Conservation (phyloP, 148 eudicot genomes). For the Agrostemma githago region DNA sequence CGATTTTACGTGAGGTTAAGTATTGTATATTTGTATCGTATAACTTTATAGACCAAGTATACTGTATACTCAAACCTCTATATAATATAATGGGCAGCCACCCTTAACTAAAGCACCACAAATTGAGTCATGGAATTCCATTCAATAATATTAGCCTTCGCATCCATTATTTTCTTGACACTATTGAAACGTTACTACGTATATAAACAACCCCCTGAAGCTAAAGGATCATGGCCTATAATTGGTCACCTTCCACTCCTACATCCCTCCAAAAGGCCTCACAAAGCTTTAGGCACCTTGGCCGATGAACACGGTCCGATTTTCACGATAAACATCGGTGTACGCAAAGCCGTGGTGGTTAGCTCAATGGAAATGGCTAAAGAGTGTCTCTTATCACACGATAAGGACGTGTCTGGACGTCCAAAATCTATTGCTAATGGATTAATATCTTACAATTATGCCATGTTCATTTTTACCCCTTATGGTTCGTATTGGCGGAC, state of each 20-base stretch:
- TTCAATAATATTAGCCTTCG: background rate
- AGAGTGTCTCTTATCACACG: slow-evolving; percentile 38
- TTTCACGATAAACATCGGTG: slow-evolving; percentile 30
- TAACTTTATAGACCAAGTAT: too few relatives aligned
- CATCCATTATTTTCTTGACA: background rate
- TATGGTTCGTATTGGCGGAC: slow-evolving; percentile 42
- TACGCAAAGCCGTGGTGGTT: slow-evolving; percentile 31
- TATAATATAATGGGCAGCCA: too few relatives aligned
- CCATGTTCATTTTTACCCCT: slow-evolving; percentile 33
- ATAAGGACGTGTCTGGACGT: slow-evolving; percentile 29
- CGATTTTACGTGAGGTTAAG: too few relatives aligned
- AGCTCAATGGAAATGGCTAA: slow-evolving; percentile 40
- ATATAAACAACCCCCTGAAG: slow-evolving; percentile 18
- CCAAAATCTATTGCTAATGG: slow-evolving; percentile 21
- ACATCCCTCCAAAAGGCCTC: slow-evolving; percentile 2
- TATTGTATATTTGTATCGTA: too few relatives aligned
- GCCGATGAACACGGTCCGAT: slow-evolving; percentile 40
- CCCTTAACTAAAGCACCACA: too few relatives aligned
- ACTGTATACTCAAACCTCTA: too few relatives aligned
- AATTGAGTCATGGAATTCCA: too few relatives aligned
- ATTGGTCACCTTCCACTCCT: slow-evolving; percentile 37
- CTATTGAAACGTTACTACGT: background rate
- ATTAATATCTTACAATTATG: slow-evolving; percentile 34
- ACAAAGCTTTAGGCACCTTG: slow-evolving; percentile 19
- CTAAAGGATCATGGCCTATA: slow-evolving; percentile 36